Conservation (phyloP, 106 monocot species). For the Hemerocallis citrina region DNA sequence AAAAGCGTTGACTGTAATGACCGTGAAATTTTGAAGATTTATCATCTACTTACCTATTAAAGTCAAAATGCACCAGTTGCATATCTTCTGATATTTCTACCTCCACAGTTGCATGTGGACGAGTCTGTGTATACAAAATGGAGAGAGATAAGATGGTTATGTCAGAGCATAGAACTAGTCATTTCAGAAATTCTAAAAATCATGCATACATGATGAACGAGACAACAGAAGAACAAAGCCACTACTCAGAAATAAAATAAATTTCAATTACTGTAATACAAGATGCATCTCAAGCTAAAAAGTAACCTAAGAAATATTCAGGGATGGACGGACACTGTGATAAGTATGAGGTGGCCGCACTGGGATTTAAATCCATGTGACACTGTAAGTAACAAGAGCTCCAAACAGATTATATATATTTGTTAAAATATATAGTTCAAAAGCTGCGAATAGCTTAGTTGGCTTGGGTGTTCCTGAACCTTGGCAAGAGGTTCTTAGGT, state of each 20-base stretch:
- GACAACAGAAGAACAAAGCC: too few relatives aligned
- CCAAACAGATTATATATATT: too few relatives aligned
- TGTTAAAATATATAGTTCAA: too few relatives aligned
- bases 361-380: too few relatives aligned
- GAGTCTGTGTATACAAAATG: constrained; percentile 32
- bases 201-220: not conserved
- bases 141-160: not conserved
- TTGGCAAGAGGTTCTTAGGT: too few relatives aligned
- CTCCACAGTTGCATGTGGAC: constrained; percentile 65
- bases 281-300: not conserved
- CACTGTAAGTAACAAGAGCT: too few relatives aligned
- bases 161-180: not conserved
- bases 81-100: constrained; percentile 70
- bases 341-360: too few relatives aligned
- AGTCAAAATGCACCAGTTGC: constrained; percentile 72
- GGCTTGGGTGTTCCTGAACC: too few relatives aligned
- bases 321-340: too few relatives aligned
- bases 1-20: not conserved
- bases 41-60: constrained; percentile 41
- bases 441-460: too few relatives aligned
- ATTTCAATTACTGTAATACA: not conserved
- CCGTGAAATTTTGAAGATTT: not conserved
- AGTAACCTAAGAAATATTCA: too few relatives aligned
- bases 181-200: not conserved
- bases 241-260: too few relatives aligned